Base-by-base conservation (phyloP, 768 basidiomycete species). In the Auricularia auricula-judae region DNA sequence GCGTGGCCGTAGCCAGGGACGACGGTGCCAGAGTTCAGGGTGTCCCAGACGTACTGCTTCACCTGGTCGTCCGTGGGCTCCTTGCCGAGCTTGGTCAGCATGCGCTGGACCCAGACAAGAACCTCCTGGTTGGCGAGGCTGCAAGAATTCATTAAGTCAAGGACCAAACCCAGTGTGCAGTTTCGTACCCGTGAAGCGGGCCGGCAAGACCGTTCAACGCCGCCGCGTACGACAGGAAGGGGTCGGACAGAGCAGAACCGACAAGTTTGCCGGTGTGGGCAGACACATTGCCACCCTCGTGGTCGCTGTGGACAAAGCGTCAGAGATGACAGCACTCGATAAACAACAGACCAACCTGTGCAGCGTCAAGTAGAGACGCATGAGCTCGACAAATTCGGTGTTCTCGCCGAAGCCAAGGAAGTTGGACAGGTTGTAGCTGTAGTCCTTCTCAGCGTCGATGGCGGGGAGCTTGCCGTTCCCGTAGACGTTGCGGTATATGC, bases 271-370 rank as follows among this genome's bases (percentile, higher is more conserved):
- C 91, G 23, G 93, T 89, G 80, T 95, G 93, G 1, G 93, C 93
- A 62, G 96, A 98, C 67, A 98, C 96, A 70, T 98, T 98, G 56
- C 96, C 96, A 74, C 96, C 96, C 77, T 98, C 96, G 78, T 98
- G 96, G 73, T 98, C 96, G 74, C 89, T 88, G 63, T 18, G 23
- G 16, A 10, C 29, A 44, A 10, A 42, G 61, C 23, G 29, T 33
- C 39, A 42, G 39, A 42, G 8, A 7, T 42, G 39, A 42, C 39
- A 42, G 7, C 39, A 42, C 39, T 7, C 12, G 12, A 14, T 7
- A 14, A 42, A 33, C 63, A 54, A n/a, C 21, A 10, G 29, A 21
- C 61, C 16, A 43, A 86, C 83, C 87, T 94, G 84, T 98, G 96
- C 72, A 98, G 95, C 69, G 94, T 96, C 77, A 98, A 86, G 81